Conservation (phyloP, 2,329 filamentous ascomycete species). For the Arthrinium phaeospermum region DNA sequence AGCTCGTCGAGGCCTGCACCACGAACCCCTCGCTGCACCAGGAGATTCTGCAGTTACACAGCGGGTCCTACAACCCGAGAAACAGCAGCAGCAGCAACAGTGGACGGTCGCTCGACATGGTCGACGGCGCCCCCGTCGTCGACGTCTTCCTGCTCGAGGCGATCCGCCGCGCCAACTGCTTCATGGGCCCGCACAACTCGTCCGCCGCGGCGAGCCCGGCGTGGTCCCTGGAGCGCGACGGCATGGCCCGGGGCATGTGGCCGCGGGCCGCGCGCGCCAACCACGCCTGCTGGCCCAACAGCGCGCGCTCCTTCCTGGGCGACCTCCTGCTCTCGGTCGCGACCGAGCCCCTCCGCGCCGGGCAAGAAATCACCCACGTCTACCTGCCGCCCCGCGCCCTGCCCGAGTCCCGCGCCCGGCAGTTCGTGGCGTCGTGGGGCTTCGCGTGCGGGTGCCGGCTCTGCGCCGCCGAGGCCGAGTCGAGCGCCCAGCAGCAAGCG, state of each 20-base stretch:
- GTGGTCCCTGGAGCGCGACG: slow-evolving; percentile 29
- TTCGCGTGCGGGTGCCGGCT: slow-evolving; percentile 48
- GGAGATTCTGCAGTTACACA: slow-evolving; percentile 42
- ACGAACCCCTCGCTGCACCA: slow-evolving; percentile 45
- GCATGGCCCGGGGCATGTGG: slow-evolving; percentile 40
- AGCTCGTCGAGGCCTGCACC: slow-evolving; percentile 44
- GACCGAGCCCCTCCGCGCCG: slow-evolving; percentile 41
- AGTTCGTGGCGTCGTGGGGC: slow-evolving; percentile 42
- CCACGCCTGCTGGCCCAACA: slow-evolving; percentile 44
- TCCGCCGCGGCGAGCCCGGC: slow-evolving; percentile 35
- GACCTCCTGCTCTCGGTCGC: slow-evolving; percentile 44
- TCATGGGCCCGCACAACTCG: slow-evolving; percentile 41
- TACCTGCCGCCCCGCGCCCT: slow-evolving; percentile 43
- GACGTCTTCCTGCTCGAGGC: slow-evolving; percentile 47
- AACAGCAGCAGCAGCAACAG: slow-evolving; percentile 23
- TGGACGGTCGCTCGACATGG: slow-evolving; percentile 32
- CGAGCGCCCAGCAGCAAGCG: slow-evolving; percentile 27
- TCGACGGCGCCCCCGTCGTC: slow-evolving; percentile 43
- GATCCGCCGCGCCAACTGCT: slow-evolving; percentile 49
- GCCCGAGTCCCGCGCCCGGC: slow-evolving; percentile 32
- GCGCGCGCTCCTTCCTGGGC: slow-evolving; percentile 41
- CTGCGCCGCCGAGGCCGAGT: slow-evolving; percentile 40
- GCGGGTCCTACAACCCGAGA: slow-evolving; percentile 39
- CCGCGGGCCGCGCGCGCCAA: slow-evolving; percentile 43
- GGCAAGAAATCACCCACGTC: slow-evolving; percentile 45